phyloP scores from a whole-genome alignment of 208 protist genomes.

The Histomonas meleagridis region DNA sequence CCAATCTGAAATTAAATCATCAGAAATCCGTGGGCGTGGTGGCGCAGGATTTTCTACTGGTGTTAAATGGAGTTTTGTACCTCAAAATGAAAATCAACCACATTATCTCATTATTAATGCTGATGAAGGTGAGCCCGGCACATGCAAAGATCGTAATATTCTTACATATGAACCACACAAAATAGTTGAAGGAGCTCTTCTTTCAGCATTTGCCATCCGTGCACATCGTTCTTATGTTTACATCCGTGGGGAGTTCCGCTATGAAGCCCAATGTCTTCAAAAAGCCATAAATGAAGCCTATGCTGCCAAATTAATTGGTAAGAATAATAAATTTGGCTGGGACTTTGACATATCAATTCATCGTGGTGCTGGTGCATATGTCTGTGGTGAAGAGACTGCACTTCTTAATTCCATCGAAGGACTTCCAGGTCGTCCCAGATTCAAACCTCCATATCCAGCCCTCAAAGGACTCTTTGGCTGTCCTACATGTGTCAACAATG shows the following conservation, averaged over 20 bases:
- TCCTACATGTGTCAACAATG: constrained; percentile 95
- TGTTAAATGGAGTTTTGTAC: constrained; percentile 96
- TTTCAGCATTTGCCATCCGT: constrained; percentile 86
- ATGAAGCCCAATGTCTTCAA: constrained; percentile 77
- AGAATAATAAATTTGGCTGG: constrained; percentile 84
- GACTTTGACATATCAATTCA: constrained; percentile 94
- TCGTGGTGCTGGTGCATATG: constrained; percentile 88
- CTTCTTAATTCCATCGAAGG: constrained; percentile 89
- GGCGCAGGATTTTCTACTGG: constrained; percentile 92
- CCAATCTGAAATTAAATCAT: constrained; percentile 77
- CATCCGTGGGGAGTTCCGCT: constrained; percentile 92
- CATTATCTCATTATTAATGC: constrained; percentile 95
- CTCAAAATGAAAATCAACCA: constrained; percentile 66
- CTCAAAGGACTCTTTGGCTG: constrained; percentile 91
- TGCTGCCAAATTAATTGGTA: constrained; percentile 72
- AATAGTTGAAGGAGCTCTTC: constrained; percentile 86
- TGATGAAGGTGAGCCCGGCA: constrained; percentile 94
- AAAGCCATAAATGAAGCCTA: constrained; percentile 76
- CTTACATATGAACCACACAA: constrained; percentile 96
- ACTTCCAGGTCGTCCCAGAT: constrained; percentile 74
- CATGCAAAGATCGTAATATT: constrained; percentile 98
- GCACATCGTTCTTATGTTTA: constrained; percentile 89
- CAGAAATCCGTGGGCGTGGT: constrained; percentile 85
- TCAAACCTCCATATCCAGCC: constrained; percentile 95
- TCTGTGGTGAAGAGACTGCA: constrained; percentile 93